Base-by-base conservation (phyloP, 164 flowering plant species). In the Magnolia sinica region DNA sequence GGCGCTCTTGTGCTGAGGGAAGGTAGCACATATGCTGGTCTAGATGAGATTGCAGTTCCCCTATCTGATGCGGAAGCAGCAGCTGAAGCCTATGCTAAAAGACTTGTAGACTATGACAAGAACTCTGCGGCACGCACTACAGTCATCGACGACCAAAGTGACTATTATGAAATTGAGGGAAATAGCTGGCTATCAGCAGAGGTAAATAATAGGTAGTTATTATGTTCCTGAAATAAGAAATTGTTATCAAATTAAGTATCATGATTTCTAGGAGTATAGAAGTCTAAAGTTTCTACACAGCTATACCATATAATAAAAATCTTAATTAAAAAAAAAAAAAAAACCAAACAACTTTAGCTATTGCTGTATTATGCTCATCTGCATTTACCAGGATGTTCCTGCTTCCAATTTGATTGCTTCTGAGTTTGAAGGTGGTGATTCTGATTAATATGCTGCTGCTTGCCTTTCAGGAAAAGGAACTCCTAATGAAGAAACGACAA, bases 131-230 rank as follows among this genome's bases (percentile, higher is more conserved):
- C 92, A 18, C 92, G 99, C 75, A 94, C 98, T 10, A 89, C 92
- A 63, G 98, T 94, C 67, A 94, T 96, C 69, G 98, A 96, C 84
- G 99, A 96, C 85, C 99, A 96, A 79, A 93, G 99, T 84, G 99
- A 94, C 79, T 96, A 96, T 72, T 96, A 94, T 79, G 92, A 89
- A 52, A 82, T 91, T 73, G 99, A 96, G 79, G 91, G 90, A 24
- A 96, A 90, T 75, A 90, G 85, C 77, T 96, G 99, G 99, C 77
- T 96, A 74, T 92, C 98, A 29, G 71, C 61, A 63, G 95, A 93
- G 95, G 99, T 94, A 82, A 75, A 65, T 61, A 18, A 55, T 10
- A 8, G 14, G 58, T 2, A 55, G 18, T 55, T 55, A 27, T 55
- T 55, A 10, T 55, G 13, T 55, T 10, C 61, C 61, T 55, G 61